These are phyloP conservation scores for Nannizziopsis arthrosporioides DNA, from an alignment of 2,329 filamentous ascomycete genomes.

Conservation along the genomic window DNA sequence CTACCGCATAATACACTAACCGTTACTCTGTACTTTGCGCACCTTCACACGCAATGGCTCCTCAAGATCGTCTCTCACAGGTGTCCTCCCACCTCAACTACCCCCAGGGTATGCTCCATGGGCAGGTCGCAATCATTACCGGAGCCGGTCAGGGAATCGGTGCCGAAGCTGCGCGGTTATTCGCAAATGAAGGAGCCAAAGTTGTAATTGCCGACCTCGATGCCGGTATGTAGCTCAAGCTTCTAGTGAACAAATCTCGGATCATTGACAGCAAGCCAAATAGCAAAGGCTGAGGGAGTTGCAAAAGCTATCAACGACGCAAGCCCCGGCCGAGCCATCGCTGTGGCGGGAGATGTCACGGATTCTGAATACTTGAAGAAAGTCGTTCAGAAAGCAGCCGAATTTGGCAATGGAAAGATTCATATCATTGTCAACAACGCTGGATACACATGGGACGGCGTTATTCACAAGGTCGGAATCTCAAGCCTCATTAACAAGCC, in stretches of 20 bases:
- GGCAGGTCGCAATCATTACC: conserved; percentile 78
- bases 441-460: conserved; percentile 84
- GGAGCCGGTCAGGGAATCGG: conserved; percentile 80
- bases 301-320: conserved; percentile 57
- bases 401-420: conserved; percentile 76
- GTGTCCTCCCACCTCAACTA: conserved; percentile 71
- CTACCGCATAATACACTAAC: background rate
- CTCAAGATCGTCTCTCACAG: conserved; percentile 52
- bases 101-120: conserved; percentile 64
- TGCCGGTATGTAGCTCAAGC: conserved; percentile 40
- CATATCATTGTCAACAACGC: conserved; percentile 88
- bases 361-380: conserved; percentile 56
- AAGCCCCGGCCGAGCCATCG: conserved; percentile 54
- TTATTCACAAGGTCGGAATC: conserved; percentile 60
- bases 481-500: too few relatives aligned
- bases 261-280: background rate
- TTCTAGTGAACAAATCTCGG: background rate
- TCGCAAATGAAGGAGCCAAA: conserved; percentile 78
- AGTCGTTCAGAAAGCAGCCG: conserved; percentile 63
- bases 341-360: conserved; percentile 66
- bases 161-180: conserved; percentile 67
- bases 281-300: conserved; percentile 58
- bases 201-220: conserved; percentile 80
- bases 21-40: background rate
- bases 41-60: conserved; percentile 20